Base-by-base conservation (phyloP, 306 rosid genomes). In the Styphnolobium japonicum region DNA sequence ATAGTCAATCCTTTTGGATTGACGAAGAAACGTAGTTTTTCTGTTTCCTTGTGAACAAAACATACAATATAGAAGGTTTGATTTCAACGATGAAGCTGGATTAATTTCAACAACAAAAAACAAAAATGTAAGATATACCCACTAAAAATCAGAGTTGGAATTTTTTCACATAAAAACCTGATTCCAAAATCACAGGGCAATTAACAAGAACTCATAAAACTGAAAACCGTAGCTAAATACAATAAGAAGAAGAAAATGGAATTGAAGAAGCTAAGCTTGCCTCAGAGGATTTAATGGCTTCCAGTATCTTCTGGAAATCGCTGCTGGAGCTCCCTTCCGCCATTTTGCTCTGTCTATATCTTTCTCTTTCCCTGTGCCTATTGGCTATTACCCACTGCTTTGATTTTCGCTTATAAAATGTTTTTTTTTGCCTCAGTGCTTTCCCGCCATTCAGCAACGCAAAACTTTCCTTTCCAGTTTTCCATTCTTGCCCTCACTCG, bases 231-330 rank as follows among this genome's bases (percentile, higher is more conserved):
- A 2, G 66, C n/a, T 61, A 10, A 15, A 11, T 9, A 58, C n/a
- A 79, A 11, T 37, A 5, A 5, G 75, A 68, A 80, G 73, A 21
- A 11, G 27, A 34, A 57, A 33, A 25, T 18, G 49, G 60, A 48
- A 49, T 19, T 12, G 64, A 70, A 36, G 23, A 31, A 27, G 48
- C 85, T 78, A 22, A 42, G 42, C 88, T 88, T 89, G 86, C 98
- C 87, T 93, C 98, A 6, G 97, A 91, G 64, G 94, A 89, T 73
- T 81, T 83, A 75, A 95, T 87, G 78, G 94, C 89, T 29, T 86
- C 88, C 21, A 90, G 65, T 7, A 91, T 64, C 62, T 81, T 75
- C 82, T 83, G 96, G 63, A 91, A 66, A 9, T 87, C 81, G 67
- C 37, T 65, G 84, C 39, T 42, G 84, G 85, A 90, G 65, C 72